Evolutionary conservation across 2,329 filamentous ascomycete species (phyloP), one percentile per base, ranked within the genome.

Genomic region (Canariomyces notabilis): DNA sequence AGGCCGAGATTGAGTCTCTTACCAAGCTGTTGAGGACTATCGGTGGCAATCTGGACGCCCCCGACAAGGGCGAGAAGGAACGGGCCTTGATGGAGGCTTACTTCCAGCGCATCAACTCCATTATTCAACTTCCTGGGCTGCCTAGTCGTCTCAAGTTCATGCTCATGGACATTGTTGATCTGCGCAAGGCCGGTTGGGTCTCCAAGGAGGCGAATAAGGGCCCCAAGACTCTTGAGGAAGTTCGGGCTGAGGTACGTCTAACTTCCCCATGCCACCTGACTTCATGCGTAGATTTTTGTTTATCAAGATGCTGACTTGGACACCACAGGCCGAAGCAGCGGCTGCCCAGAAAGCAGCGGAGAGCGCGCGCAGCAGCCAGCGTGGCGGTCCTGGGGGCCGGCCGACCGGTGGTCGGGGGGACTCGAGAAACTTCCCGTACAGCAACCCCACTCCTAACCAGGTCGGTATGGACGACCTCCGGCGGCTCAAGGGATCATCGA

Each of bases 1-100:
- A 98, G 71, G 87, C 91, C 44, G 90, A 96, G 67, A 85, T 98
- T 50, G 93, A 98, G 76, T 95, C 89, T 57, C 82, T 98, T 68
- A 89, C 85, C 60, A 96, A 94, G 72, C 77, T 98, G 53, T 79
- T 98, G 51, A 83, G 85, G 57, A 95, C 93, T 32, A 94, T 98
- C 54, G 93, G 93, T 73, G 78, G 73, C 58, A 91, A 89, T 64
- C 83, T 98, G 59, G 89, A 95, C n/a, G n/a, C n/a, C n/a, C n/a
- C n/a, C n/a, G n/a, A n/a, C 62, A 73, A 73, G 44, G 85, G 84
- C 3, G 89, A 91, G 53, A 89, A 90, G 74, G 89, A 90, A 49
- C 83, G 79, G 53, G 76, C 79, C 43, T 83, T 95, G 76, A 94
- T 98, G 83, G 84, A 93, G 63, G 84, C 83, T 35, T 98, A 98